These are phyloP conservation scores for Basipetospora chlamydospora DNA, from an alignment of 2,329 filamentous ascomycete species.

Conservation along the genomic window DNA sequence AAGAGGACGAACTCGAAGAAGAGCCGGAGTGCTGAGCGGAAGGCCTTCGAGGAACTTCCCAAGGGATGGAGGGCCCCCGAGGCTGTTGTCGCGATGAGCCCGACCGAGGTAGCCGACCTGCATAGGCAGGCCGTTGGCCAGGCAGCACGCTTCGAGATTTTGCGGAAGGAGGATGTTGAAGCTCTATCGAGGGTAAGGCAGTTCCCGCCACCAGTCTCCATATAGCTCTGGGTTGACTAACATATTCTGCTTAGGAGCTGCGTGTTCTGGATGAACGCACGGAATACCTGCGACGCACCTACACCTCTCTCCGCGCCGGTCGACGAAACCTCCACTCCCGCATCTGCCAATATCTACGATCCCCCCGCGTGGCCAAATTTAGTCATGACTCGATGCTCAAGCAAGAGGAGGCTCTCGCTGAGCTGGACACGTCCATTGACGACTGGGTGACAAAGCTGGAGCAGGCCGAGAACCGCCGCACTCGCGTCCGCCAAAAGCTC, in stretches of 20 bases:
- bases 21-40: slow-evolving; percentile 35
- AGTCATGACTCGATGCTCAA: slow-evolving; percentile 62
- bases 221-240: too few relatives aligned
- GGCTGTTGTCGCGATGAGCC: slow-evolving; percentile 31
- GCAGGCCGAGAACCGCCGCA: slow-evolving; percentile 62
- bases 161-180: slow-evolving; percentile 47
- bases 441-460: slow-evolving; percentile 73
- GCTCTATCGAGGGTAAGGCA: slow-evolving; percentile 43
- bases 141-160: slow-evolving; percentile 49
- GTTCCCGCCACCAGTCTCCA: too few relatives aligned
- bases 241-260: slow-evolving; percentile 41
- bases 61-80: slow-evolving; percentile 39
- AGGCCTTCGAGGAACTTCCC: slow-evolving; percentile 47
- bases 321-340: slow-evolving; percentile 63
- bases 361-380: slow-evolving; percentile 55
- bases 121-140: slow-evolving; percentile 48
- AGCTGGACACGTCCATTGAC: slow-evolving; percentile 65
- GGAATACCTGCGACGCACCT: slow-evolving; percentile 64
- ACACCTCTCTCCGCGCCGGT: slow-evolving; percentile 59
- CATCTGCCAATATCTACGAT: slow-evolving; percentile 64
- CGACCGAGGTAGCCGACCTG: slow-evolving; percentile 33
- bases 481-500: slow-evolving; percentile 62
- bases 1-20: slow-evolving; percentile 26
- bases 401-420: slow-evolving; percentile 65
- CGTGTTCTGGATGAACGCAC: slow-evolving; percentile 62